Base-by-base conservation (phyloP, 2,329 filamentous ascomycete species). In the Helminthosporium solani region DNA sequence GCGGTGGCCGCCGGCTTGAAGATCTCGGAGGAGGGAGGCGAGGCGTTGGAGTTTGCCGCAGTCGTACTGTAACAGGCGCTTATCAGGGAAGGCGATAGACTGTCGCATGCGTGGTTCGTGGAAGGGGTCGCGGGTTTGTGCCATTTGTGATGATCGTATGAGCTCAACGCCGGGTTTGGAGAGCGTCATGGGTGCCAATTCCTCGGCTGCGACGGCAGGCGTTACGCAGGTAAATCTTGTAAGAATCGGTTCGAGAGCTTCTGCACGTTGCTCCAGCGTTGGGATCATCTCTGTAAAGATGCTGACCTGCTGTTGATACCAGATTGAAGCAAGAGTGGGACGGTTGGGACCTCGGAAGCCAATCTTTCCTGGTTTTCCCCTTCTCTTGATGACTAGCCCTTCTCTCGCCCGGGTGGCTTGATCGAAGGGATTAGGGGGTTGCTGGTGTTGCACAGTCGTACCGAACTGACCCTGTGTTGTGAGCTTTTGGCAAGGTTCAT, bases 31-130 rank as follows among this genome's bases (percentile, higher is more conserved):
- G 2, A 99, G 79, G 50, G 85, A 85, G 62, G 95, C 94, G 14
- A 99, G 80, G 15, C 87, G 85, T 63, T 99, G 94, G 3, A 99
- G 81, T 70, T 99, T 99, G 58, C 94, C 94, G 63, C 94, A 97
- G 70, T 99, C 94, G 68, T 95, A 99, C 67, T 99, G 92, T 0
- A 99, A 76, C n/a, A 99, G 82, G 28, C 94, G 83, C 67, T 91
- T 96, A 68, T 99, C 94, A 0, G 95, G 94, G 66, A 99, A 99
- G 35, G 95, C 94, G 50, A 99, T 96, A 3, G 89, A 95, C 14
- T 95, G 78, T 18, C 90, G 86, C 80, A 96, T 94, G 15, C 92
- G 88, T 12, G 92, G 84, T 70, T 96, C 90, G 58, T 99, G 94
- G 79, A 94, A 96, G 0, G 91, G 90, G 63, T 99, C 92, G 1